These are phyloP conservation scores for Zarea fungicola DNA, from an alignment of 2,329 filamentous ascomycete species.

Conservation along the genomic window DNA sequence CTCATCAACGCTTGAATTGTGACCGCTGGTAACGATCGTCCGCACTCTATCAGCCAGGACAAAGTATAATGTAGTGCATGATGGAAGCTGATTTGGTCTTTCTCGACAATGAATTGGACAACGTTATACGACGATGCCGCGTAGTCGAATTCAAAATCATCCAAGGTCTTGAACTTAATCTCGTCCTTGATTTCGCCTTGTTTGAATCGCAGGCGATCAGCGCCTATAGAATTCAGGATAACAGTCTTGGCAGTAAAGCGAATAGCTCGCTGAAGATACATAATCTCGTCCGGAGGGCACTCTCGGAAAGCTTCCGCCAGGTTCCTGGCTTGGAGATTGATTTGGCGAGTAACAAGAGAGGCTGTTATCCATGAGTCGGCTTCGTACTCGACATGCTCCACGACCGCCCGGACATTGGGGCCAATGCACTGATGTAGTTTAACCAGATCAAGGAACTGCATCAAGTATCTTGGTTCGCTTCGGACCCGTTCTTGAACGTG, in stretches of 20 bases:
- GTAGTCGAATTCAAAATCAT: slow-evolving; percentile 74
- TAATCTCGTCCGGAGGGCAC: slow-evolving; percentile 57
- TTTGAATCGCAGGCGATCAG: slow-evolving; percentile 80
- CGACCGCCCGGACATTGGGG: slow-evolving; percentile 82
- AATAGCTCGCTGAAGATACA: slow-evolving; percentile 65
- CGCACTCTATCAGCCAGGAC: slow-evolving; percentile 92
- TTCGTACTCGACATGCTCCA: slow-evolving; percentile 97
- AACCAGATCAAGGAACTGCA: slow-evolving; percentile 92
- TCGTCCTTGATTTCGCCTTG: slow-evolving; percentile 85
- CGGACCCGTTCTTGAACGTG: slow-evolving; percentile 84
- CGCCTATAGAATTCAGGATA: slow-evolving; percentile 83
- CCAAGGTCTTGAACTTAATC: slow-evolving; percentile 71
- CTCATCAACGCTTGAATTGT: slow-evolving; percentile 64
- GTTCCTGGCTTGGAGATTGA: slow-evolving; percentile 85
- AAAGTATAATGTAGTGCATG: slow-evolving; percentile 93
- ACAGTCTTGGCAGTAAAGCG: slow-evolving; percentile 72
- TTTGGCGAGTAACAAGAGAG: slow-evolving; percentile 87
- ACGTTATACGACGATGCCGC: slow-evolving; percentile 56
- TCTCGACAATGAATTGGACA: slow-evolving; percentile 83
- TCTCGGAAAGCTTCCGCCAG: slow-evolving; percentile 82
- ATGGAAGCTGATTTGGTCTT: slow-evolving; percentile 92
- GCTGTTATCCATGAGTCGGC: slow-evolving; percentile 98
- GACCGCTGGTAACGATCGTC: slow-evolving; percentile 65
- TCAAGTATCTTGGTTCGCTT: slow-evolving; percentile 76
- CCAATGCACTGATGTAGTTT: slow-evolving; percentile 97